Conservation (phyloP, 1,284 basidiomycete species). For the Rhodotorula mucilaginosa region DNA sequence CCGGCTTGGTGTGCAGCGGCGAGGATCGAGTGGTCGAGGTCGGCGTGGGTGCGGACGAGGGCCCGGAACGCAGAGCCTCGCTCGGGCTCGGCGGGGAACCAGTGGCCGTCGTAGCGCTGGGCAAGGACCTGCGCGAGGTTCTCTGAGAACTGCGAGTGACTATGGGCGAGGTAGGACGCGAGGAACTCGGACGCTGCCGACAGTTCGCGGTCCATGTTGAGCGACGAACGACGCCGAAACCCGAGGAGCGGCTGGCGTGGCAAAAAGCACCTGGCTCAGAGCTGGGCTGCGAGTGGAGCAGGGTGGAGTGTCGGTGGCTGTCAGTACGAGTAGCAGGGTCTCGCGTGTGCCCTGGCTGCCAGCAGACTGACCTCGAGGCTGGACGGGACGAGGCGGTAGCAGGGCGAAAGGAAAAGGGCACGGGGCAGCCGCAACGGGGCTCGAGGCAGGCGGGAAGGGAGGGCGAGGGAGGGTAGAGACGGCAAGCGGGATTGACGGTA, state of each 20-base stretch:
- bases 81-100: constrained; percentile 42
- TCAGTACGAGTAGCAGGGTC: too few species aligned
- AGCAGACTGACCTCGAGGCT: too few species aligned
- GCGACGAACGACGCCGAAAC: constrained; percentile 1
- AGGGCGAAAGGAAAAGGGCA: too few species aligned
- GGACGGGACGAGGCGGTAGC: too few species aligned
- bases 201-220: constrained; percentile 33
- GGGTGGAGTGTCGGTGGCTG: too few species aligned
- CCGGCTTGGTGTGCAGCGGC: constrained; percentile 12
- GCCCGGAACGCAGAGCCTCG: constrained; percentile 43
- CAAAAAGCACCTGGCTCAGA: background rate
- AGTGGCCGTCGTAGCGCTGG: constrained; percentile 39
- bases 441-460: too few species aligned
- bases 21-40: constrained; percentile 27
- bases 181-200: constrained; percentile 33
- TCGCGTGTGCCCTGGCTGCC: too few species aligned
- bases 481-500: too few species aligned
- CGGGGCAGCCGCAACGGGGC: too few species aligned
- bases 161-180: constrained; percentile 26
- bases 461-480: too few species aligned
- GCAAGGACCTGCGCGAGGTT: constrained; percentile 22
- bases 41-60: constrained; percentile 30
- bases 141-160: constrained; percentile 1
- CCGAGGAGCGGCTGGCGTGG: background rate
- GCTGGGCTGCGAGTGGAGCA: too few species aligned